Conservation (phyloP, 2,329 filamentous ascomycete genomes). For the Calonectria naviculata region DNA sequence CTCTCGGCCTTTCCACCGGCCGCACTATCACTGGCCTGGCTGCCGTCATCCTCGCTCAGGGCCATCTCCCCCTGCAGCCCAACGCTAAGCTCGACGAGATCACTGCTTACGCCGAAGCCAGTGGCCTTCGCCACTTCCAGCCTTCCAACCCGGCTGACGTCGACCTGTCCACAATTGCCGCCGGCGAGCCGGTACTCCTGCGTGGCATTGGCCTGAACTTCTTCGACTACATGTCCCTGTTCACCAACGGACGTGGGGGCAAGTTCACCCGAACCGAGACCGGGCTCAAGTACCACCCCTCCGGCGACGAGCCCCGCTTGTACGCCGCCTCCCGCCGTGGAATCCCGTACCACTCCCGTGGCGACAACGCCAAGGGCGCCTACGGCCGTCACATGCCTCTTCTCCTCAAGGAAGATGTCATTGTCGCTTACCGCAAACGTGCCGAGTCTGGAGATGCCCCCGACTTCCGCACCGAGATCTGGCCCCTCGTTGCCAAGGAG, state of each 20-base stretch:
- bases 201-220: background rate
- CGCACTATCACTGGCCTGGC: background rate
- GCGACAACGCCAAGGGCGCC: background rate
- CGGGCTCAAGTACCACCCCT: background rate
- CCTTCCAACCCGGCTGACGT: background rate
- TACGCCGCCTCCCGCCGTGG: background rate
- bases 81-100: background rate
- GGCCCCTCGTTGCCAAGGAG: background rate
- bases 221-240: conserved; percentile 1
- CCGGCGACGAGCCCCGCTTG: background rate
- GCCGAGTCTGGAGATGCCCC: background rate
- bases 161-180: background rate
- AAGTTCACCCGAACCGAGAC: background rate
- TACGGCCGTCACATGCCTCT: conserved; percentile 2
- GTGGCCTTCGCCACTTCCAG: background rate
- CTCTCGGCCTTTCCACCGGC: background rate
- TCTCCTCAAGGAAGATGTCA: background rate
- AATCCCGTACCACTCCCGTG: background rate
- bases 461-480: background rate
- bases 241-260: background rate
- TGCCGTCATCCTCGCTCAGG: background rate
- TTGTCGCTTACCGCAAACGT: background rate
- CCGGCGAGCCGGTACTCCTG: background rate
- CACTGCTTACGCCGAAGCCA: background rate
- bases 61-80: background rate